Evolutionary conservation across 78 protist genomes (phyloP).

Genomic region (Polysphondylium violaceum): DNA sequence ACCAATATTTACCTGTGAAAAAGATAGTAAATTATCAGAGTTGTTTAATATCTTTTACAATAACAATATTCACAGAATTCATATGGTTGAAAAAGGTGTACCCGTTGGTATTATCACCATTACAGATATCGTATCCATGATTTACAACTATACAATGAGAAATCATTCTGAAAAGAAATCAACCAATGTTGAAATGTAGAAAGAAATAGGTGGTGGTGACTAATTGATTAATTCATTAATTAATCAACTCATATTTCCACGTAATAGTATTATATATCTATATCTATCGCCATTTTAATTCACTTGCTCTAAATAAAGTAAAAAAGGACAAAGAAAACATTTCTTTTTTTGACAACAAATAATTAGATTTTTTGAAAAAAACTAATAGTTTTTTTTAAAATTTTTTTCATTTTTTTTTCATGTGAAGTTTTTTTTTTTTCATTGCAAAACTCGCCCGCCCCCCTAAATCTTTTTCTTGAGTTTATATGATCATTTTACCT

Average conservation of each 20-base stretch:
- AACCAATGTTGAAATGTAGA: neutral
- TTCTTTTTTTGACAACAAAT: too few relatives aligned
- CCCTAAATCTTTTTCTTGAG: neutral
- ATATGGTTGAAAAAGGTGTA: slow-evolving; percentile 27
- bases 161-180: neutral
- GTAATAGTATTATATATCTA: too few relatives aligned
- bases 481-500: neutral
- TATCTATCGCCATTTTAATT: too few relatives aligned
- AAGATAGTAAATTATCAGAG: slow-evolving; percentile 17
- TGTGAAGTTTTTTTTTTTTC: too few relatives aligned
- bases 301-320: too few relatives aligned
- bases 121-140: slow-evolving; percentile 37
- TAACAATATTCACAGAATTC: slow-evolving; percentile 44
- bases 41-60: slow-evolving; percentile 16
- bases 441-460: too few relatives aligned
- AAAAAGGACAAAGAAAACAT: too few relatives aligned
- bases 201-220: too few relatives aligned
- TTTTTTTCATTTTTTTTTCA: too few relatives aligned
- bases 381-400: too few relatives aligned
- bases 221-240: too few relatives aligned
- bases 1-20: slow-evolving; percentile 33
- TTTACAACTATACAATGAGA: slow-evolving; percentile 17
- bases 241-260: too few relatives aligned
- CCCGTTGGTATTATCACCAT: slow-evolving; percentile 66
- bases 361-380: neutral